Evolutionary conservation across 257 asterid genomes (phyloP), one percentile per base, ranked within the genome.

Genomic region (Solanum infundibuliforme): DNA sequence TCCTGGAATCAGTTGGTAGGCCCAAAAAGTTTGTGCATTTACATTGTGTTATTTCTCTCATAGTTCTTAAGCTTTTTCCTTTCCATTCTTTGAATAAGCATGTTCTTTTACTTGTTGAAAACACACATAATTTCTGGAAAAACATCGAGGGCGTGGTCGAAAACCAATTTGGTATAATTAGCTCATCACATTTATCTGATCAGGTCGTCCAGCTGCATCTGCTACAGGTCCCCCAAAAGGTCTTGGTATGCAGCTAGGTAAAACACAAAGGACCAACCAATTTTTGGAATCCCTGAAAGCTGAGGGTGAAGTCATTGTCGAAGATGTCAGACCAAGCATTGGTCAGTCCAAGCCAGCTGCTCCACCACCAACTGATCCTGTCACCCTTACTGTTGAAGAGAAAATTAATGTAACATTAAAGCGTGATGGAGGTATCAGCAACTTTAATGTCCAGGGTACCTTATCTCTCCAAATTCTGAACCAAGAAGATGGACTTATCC

Each of bases 221-320:
- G 96, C 96, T 91, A 85, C 94, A 39, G 99, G 95, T 89, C 98
- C 99, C 87, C 93, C 95, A 36, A 96, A 96, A 91, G 98, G 97
- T 86, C 94, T 90, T 90, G 99, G 98, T 85, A 95, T 96, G 98
- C 88, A 96, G 93, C 94, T 96, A 85, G 99, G 99, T 20, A 96
- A 96, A 92, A 88, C 95, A 72, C 96, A 93, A 85, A 95, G 84
- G 92, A 90, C 98, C 79, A 95, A 94, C 90, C 99, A 96, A 85
- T 94, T 96, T 90, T 90, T 96, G 94, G 98, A 96, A 88, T 94
- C 99, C 87, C 93, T 96, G 48, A 96, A 93, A 91, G 98, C 98
- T 87, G 99, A 96, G 88, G 99, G 98, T 89, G 98, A 95, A 91
- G 92, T 90, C 85, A 94, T 96, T 90, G 96, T 93, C 35, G 98